Conservation (phyloP, 495 filamentous ascomycete species). For the Daldinia vernicosa region DNA sequence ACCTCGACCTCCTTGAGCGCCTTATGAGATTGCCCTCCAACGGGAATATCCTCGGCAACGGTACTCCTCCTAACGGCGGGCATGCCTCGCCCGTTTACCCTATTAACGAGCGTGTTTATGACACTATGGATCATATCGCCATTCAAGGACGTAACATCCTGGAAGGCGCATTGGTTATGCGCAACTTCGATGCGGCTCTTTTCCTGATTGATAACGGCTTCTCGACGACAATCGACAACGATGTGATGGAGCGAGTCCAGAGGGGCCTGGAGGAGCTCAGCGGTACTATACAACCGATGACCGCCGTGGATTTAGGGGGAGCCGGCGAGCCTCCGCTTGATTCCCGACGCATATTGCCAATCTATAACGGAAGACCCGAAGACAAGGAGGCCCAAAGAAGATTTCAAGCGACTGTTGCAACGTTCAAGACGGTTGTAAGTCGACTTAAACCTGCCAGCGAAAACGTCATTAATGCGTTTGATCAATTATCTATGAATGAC, state of each 20-base stretch:
- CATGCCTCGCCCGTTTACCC: not conserved
- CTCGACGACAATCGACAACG: not conserved
- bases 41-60: not conserved
- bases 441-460: not conserved
- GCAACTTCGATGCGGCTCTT: not conserved
- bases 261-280: not conserved
- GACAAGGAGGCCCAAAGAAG: not conserved
- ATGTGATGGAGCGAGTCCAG: not conserved
- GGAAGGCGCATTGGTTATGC: not conserved
- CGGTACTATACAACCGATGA: not conserved
- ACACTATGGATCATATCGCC: not conserved
- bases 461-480: not conserved
- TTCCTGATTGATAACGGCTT: not conserved
- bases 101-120: not conserved
- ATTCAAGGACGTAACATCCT: not conserved
- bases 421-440: not conserved
- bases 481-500: not conserved
- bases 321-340: not conserved
- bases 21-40: not conserved
- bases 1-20: not conserved
- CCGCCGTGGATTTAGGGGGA: not conserved
- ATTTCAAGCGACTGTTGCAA: not conserved
- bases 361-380: not conserved
- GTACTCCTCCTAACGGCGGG: not conserved
- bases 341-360: not conserved